Conservation (phyloP, 345 rosid genomes). For the Nephelium lappaceum region DNA sequence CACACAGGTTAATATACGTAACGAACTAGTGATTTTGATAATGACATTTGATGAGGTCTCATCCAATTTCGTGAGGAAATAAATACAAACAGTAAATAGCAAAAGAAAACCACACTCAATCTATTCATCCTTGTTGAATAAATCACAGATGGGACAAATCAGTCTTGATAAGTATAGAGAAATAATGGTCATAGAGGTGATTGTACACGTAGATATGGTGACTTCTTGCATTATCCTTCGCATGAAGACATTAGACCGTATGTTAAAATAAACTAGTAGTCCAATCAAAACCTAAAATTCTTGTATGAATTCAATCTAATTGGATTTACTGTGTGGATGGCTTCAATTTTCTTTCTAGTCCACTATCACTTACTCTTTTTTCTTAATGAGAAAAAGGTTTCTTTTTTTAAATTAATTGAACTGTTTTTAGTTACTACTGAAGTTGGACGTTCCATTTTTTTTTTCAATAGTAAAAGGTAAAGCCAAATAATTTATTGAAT, state of each 20-base stretch:
- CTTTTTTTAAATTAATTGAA: no score
- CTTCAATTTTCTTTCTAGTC: neutral
- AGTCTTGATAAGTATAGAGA: neutral
- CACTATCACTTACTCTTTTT: neutral
- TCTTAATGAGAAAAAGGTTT: neutral
- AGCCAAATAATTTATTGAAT: no score
- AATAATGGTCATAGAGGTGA: neutral
- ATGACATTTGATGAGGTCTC: no score
- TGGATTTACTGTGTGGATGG: neutral
- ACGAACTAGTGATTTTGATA: no score
- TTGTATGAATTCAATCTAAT: neutral
- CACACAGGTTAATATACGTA: no score
- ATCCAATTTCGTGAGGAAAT: neutral
- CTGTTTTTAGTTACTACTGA: no score
- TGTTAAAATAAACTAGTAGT: neutral
- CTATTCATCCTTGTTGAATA: neutral
- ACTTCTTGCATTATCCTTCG: neutral
- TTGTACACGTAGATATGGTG: neutral
- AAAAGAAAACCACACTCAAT: neutral
- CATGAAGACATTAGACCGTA: neutral
- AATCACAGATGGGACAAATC: neutral
- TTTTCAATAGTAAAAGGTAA: no score
- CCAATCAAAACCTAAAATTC: neutral
- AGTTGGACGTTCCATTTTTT: no score
- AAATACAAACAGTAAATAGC: neutral